Conservation (phyloP, 768 basidiomycete species). For the Naganishia antarctica region DNA sequence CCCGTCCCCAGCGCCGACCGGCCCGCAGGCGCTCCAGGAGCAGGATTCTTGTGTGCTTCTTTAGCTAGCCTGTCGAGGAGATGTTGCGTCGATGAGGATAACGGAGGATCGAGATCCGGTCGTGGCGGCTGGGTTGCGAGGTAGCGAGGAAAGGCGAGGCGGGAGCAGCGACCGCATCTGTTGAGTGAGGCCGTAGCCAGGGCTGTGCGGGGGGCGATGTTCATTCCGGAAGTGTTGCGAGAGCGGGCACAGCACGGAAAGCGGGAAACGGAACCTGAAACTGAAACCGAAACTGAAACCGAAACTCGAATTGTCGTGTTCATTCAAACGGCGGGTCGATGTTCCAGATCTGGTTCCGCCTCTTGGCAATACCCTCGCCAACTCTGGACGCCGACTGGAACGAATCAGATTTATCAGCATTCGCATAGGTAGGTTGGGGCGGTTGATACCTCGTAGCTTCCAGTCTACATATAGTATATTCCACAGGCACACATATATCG, state of each 20-base stretch:
- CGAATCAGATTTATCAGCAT: no score
- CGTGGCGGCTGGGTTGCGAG: constrained; percentile 10
- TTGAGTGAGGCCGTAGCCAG: not conserved
- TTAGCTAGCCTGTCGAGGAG: constrained; percentile 4
- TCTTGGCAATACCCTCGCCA: no score
- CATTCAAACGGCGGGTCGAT: no score
- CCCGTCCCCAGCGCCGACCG: not conserved
- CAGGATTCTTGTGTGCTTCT: not conserved
- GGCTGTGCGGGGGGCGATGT: not conserved
- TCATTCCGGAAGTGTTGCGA: not conserved
- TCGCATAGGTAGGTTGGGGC: no score
- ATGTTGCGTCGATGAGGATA: constrained; percentile 8
- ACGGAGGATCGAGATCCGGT: constrained; percentile 2
- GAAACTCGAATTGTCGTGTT: no score
- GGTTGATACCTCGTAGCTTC: no score
- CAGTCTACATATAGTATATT: no score
- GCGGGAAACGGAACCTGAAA: no score
- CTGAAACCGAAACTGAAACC: no score
- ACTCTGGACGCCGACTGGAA: no score
- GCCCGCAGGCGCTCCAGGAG: not conserved
- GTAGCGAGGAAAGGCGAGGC: not conserved
- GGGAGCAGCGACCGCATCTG: not conserved
- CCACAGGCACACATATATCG: no score
- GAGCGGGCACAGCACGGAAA: not conserved
- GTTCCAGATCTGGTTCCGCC: no score